A percentile compares a stretch with the other conserved stretches of the same genome.
phyloP scores from a whole-genome alignment of 306 rosid genomes.

The Sindora glabra region DNA sequence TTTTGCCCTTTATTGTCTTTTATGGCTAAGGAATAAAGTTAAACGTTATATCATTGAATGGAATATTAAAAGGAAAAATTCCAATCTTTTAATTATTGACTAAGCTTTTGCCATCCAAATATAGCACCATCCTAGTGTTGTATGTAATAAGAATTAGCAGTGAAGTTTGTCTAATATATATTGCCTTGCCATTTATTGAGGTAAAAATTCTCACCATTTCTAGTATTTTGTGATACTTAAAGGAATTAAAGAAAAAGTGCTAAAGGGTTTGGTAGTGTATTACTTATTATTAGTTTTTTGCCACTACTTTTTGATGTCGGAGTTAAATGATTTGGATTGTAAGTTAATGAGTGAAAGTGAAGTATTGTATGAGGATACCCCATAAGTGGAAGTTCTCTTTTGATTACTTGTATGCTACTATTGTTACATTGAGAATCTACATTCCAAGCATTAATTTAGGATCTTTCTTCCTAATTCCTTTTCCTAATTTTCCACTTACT shows the following conservation, averaged over 20 bases:
- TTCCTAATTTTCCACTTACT: not conserved
- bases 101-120: conserved; percentile 32
- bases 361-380: conserved; percentile 70
- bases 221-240: not conserved
- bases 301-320: not conserved
- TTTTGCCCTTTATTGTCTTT: conserved; percentile 68
- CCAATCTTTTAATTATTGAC: not conserved
- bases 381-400: conserved; percentile 78
- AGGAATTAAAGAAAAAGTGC: not conserved
- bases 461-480: conserved; percentile 1
- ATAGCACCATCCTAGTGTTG: conserved; percentile 59
- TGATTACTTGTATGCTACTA: conserved; percentile 50
- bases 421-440: conserved; percentile 41
- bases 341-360: conserved; percentile 8
- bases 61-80: not conserved
- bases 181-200: conserved; percentile 63
- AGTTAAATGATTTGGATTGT: not conserved
- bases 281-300: not conserved
- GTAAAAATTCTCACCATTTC: conserved; percentile 22
- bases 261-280: not conserved
- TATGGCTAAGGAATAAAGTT: conserved; percentile 68
- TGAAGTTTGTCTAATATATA: conserved; percentile 63
- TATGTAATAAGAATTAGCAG: conserved; percentile 60
- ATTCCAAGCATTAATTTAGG: conserved; percentile 49
- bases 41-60: not conserved